Evolutionary conservation across 805 yeast genomes (phyloP).

Genomic region (Yamadazyma insecticola): DNA sequence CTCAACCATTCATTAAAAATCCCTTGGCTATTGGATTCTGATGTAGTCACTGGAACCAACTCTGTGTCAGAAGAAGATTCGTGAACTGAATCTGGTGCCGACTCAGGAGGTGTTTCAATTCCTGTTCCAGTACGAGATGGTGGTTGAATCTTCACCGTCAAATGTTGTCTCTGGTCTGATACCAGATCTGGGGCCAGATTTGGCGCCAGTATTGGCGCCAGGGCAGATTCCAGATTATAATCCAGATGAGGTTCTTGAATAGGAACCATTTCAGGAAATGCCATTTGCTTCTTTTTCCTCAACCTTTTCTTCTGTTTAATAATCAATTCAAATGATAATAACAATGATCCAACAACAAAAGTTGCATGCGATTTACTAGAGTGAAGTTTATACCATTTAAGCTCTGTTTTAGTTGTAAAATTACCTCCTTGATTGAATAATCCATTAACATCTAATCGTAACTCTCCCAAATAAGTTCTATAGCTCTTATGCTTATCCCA

Average conservation of each 20-base stretch:
- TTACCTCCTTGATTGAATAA: conserved; percentile 16
- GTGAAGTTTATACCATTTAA: conserved; percentile 43
- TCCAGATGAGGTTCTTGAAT: no score
- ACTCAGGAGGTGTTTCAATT: no score
- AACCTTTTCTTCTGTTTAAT: conserved; percentile 12
- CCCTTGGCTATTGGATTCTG: conserved; percentile 4
- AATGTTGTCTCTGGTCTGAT: no score
- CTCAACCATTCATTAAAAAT: conserved; percentile 22
- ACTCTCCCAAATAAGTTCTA: conserved; percentile 37
- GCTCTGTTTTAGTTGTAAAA: conserved; percentile 17
- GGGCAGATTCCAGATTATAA: no score
- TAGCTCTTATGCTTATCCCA: conserved; percentile 38
- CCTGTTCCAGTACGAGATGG: conserved; percentile 9
- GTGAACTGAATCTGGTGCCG: no score
- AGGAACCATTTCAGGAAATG: not conserved
- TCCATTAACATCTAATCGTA: conserved; percentile 25
- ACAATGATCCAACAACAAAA: conserved; percentile 46
- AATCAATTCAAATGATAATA: conserved; percentile 37
- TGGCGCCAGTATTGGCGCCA: no score
- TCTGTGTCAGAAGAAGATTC: conserved; percentile 4
- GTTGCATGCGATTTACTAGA: conserved; percentile 35
- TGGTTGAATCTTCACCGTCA: conserved; percentile 10
- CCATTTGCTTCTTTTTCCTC: conserved; percentile 3
- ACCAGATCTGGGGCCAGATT: no score
- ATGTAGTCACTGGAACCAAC: conserved; percentile 1